Evolutionary conservation across 2,329 filamentous ascomycete species (phyloP).

Genomic region (Stachybotrys elegans): DNA sequence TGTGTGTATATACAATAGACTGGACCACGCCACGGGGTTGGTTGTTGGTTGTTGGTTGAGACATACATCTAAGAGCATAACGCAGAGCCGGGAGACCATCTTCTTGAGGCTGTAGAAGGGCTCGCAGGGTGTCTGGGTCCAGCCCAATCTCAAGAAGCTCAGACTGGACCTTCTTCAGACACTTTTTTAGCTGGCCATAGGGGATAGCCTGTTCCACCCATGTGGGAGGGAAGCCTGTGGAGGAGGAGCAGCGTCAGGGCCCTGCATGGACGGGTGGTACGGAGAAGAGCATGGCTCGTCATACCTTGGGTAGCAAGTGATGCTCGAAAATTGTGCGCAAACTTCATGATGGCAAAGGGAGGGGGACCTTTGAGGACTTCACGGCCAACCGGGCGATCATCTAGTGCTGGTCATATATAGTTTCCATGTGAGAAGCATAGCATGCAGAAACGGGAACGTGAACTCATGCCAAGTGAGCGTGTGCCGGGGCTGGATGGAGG

Average conservation of each 20-base stretch:
- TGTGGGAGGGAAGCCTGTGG: constrained; percentile 62
- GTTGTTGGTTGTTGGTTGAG: too few species aligned
- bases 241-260: not conserved
- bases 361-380: too few species aligned
- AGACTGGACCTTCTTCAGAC: constrained; percentile 71
- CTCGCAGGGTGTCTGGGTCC: constrained; percentile 63
- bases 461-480: too few species aligned
- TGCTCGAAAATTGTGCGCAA: constrained; percentile 72
- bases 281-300: not conserved
- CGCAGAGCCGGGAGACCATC: too few species aligned
- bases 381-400: too few species aligned
- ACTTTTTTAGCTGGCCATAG: constrained; percentile 83
- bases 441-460: too few species aligned
- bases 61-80: not conserved
- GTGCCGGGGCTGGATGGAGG: too few species aligned
- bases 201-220: constrained; percentile 73
- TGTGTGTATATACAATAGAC: too few species aligned
- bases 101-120: too few species aligned
- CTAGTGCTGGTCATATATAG: too few species aligned
- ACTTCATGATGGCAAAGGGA: constrained; percentile 62
- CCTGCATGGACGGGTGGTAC: not conserved
- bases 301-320: constrained; percentile 58
- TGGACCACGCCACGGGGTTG: too few species aligned
- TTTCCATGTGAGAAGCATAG: too few species aligned
- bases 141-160: constrained; percentile 70